Evolutionary conservation across 116 monocot genomes (phyloP), one percentile per base, ranked within the genome.

Genomic region (Trichopus zeylanicus): DNA sequence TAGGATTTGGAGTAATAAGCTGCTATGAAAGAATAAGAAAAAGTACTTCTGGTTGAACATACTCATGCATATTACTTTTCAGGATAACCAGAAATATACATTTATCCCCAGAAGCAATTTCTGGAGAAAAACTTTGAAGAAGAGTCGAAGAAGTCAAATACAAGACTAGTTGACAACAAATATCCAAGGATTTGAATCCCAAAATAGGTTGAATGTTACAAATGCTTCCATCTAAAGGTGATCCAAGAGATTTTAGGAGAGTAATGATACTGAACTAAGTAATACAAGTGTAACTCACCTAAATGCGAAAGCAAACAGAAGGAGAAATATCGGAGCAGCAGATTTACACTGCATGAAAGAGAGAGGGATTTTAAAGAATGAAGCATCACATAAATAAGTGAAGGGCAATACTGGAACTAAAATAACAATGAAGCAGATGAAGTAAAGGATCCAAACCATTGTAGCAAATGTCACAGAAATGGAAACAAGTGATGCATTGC

Each of bases 401-500:
- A 13, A 16, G n/a, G 13, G n/a, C 3, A 9, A 16, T 42, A n/a
- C 42, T 42, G 3, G 42, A 3, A 42, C 1, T 42, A 15, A 12
- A 18, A 42, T 4, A 11, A 10, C 10, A 42, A 42, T 10, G n/a
- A 42, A 49, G 22, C 5, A 22, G 15, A 46, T 6, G 20, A n/a
- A 6, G 27, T 6, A 31, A 48, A 57, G 52, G 24, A 21, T 56
- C 67, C 73, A 59, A 56, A 97, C 97, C 97, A 97, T 97, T 22
- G 97, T 97, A 52, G 97, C 97, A 71, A 97, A 97, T 55, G 97
- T 87, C 35, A 97, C 97, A 23, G 91, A 77, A 57, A 97, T 97
- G 73, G 87, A 97, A 51, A 91, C 86, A 63, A 97, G 87, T 12
- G 97, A 97, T 59, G 72, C 74, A 81, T 97, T 97, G 74, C 97